These are phyloP conservation scores for Vickermania spadyakhi DNA, from an alignment of 208 protist species.

Conservation along the genomic window DNA sequence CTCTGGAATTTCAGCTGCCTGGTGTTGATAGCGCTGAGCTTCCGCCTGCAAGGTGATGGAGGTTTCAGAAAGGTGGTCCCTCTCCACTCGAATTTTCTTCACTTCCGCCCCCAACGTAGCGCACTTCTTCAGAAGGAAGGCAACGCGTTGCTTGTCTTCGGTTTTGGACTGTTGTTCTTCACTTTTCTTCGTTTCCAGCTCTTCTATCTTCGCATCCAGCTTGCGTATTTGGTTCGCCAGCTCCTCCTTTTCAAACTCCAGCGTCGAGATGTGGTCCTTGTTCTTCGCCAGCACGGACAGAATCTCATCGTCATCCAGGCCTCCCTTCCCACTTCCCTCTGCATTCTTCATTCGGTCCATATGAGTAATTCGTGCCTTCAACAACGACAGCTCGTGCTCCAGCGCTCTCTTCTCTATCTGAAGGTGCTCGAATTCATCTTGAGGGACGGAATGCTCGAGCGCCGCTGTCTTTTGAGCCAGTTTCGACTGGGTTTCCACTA, in stretches of 20 bases:
- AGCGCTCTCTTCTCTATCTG: conserved; percentile 29
- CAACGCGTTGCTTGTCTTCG: conserved; percentile 75
- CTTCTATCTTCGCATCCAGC: conserved; percentile 20
- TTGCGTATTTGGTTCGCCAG: conserved; percentile 35
- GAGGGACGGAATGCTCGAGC: conserved; percentile 16
- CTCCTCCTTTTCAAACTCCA: conserved; percentile 60
- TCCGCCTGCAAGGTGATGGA: conserved; percentile 34
- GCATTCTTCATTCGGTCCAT: conserved; percentile 14
- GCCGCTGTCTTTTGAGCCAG: conserved; percentile 19
- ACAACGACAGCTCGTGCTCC: conserved; percentile 25
- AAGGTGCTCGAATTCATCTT: conserved; percentile 24
- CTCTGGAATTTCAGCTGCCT: conserved; percentile 28
- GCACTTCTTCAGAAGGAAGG: conserved; percentile 69
- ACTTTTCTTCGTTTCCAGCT: conserved; percentile 31
- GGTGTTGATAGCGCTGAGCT: conserved; percentile 36
- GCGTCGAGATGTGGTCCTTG: conserved; percentile 42
- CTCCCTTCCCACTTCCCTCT: not conserved
- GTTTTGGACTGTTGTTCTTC: conserved; percentile 27
- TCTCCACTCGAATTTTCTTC: conserved; percentile 15
- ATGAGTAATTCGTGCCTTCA: conserved; percentile 21
- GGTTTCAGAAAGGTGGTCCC: conserved; percentile 36
- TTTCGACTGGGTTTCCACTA: conserved; percentile 24
- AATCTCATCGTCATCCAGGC: conserved; percentile 34
- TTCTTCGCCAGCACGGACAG: conserved; percentile 37
- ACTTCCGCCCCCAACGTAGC: conserved; percentile 41